Evolutionary conservation across 2,329 filamentous ascomycete genomes (phyloP), one percentile per base, ranked within the genome.

Genomic region (Phyllosticta citribraziliensis): DNA sequence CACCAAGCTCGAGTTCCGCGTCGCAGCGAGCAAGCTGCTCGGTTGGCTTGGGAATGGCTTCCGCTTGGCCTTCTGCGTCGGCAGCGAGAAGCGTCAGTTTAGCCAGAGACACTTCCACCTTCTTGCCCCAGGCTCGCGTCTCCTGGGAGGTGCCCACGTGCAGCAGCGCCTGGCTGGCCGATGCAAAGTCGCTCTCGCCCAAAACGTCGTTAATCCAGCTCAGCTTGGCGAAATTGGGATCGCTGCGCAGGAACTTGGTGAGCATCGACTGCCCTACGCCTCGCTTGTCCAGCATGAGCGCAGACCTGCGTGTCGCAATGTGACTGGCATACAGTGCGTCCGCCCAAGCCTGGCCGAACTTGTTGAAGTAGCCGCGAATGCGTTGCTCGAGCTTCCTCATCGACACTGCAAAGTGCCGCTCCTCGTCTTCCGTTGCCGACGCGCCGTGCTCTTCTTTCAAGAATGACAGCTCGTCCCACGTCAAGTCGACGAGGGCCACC

Each of bases 171-270:
- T 84, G 77, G 5, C 88, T 86, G 11, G 93, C 92, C 61, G 84
- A 82, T 12, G 83, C 79, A 64, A 91, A 91, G 67, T 96, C 85
- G 62, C 85, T 81, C 70, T 94, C 89, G 24, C 83, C 82, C 63
- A 86, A 80, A 8, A 97, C 82, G 70, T 97, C 92, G 71, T 99
- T 95, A 76, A 99, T 96, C 94, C 94, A 99, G 56, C 87, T 86
- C 53, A 99, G 80, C 67, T 90, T 90, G 27, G 87, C 86, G 64
- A 91, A 84, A 64, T 86, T 81, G 0, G 85, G 82, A 65, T 86
- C 84, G 60, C 84, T 86, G 52, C 89, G 84, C 55, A 99, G 79
- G 68, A 91, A 99, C 57, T 81, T 80, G 0, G 91, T 96, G 60
- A 96, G 82, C 68, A 85, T 87, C 57, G 83, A 76, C 65, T 85